phyloP scores from a whole-genome alignment of 441 rosid genomes.

The Viola pubescens region DNA sequence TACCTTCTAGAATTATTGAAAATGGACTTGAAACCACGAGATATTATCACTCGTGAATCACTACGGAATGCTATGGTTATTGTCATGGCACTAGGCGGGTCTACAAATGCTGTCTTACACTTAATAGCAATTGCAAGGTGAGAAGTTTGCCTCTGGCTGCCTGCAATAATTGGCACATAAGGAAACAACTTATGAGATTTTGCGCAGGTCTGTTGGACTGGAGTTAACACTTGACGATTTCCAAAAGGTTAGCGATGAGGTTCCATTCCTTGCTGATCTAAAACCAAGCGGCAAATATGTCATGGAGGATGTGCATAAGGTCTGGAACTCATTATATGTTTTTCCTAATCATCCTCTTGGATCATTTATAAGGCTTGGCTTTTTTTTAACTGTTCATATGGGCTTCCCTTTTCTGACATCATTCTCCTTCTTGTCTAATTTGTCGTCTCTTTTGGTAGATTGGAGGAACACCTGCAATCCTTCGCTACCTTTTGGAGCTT shows the following conservation, averaged over 20 bases:
- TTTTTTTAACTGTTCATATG: background rate
- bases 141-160: slow-evolving; percentile 13
- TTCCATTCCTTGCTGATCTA: slow-evolving; percentile 91
- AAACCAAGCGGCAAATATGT: slow-evolving; percentile 99
- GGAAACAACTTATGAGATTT: slow-evolving; percentile 18
- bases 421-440: background rate
- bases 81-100: slow-evolving; percentile 96
- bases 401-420: background rate
- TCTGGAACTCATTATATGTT: slow-evolving; percentile 12
- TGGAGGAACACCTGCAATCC: slow-evolving; percentile 96
- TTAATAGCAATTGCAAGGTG: slow-evolving; percentile 93
- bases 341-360: background rate
- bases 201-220: slow-evolving; percentile 87
- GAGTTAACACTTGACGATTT: slow-evolving; percentile 85
- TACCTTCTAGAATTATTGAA: slow-evolving; percentile 67
- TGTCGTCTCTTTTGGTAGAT: slow-evolving; percentile 33
- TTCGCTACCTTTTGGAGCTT: slow-evolving; percentile 72
- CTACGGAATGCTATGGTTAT: slow-evolving; percentile 88
- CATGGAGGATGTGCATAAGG: slow-evolving; percentile 97
- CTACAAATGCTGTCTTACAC: slow-evolving; percentile 95
- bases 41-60: slow-evolving; percentile 71
- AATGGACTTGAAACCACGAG: slow-evolving; percentile 91
- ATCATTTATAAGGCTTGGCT: background rate
- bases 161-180: slow-evolving; percentile 9
- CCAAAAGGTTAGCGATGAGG: slow-evolving; percentile 83